Conservation (phyloP, 495 filamentous ascomycete species). For the Annulohypoxylon maeteangense region DNA sequence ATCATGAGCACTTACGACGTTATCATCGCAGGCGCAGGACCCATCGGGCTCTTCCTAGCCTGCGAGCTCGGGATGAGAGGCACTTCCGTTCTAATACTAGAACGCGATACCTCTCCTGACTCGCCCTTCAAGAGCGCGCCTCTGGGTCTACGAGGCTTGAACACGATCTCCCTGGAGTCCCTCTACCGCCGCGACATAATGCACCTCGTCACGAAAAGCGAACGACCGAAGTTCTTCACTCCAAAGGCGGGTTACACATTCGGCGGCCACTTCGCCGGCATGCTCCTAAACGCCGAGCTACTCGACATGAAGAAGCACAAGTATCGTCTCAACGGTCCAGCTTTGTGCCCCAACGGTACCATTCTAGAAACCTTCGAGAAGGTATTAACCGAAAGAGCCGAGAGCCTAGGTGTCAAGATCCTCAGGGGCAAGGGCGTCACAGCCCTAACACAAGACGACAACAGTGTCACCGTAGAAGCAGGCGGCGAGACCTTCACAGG, state of each 20-base stretch:
- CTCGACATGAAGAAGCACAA: conserved; percentile 43
- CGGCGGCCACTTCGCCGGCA: conserved; percentile 50
- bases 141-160: conserved; percentile 45
- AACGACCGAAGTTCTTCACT: not conserved
- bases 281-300: conserved; percentile 42
- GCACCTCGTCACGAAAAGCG: conserved; percentile 23
- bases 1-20: conserved; percentile 34
- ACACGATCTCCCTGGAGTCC: conserved; percentile 44
- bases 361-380: conserved; percentile 36
- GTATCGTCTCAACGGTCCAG: conserved; percentile 43
- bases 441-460: conserved; percentile 24
- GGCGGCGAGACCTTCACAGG: conserved; percentile 28
- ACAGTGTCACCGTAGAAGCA: conserved; percentile 32
- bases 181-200: conserved; percentile 51
- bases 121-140: conserved; percentile 38
- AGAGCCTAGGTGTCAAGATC: conserved; percentile 45
- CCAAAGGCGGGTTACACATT: conserved; percentile 23
- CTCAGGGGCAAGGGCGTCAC: conserved; percentile 40
- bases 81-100: conserved; percentile 46
- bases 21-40: conserved; percentile 38
- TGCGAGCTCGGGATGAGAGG: conserved; percentile 42
- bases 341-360: conserved; percentile 16
- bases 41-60: conserved; percentile 42
- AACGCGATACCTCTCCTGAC: conserved; percentile 32
- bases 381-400: conserved; percentile 36